Evolutionary conservation across 345 rosid species (phyloP), one percentile per base, ranked within the genome.

Genomic region (Sonneratia caseolaris): DNA sequence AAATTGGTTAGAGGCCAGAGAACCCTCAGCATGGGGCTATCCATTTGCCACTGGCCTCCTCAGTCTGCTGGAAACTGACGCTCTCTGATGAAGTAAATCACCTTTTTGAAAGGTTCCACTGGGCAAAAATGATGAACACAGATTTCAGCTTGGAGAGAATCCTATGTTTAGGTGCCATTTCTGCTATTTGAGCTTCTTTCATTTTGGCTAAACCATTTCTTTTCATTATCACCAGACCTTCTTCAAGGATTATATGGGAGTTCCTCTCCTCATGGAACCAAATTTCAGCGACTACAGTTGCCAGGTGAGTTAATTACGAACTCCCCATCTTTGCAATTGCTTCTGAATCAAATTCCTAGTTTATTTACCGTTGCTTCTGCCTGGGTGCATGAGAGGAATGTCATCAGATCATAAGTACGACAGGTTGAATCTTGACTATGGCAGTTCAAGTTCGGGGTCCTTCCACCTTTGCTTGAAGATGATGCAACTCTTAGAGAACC

Each of bases 241-340:
- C 80, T 89, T 90, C 81, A 87, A 82, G 78, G 91, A 94, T 66
- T 83, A 83, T 80, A 87, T 86, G 97, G 98, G 96, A 56, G 87
- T 91, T 69, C 93, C 98, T 69, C 66, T 90, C 67, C 53, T 87
- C 74, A 91, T 91, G 96, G 95, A 91, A 81, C 98, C 98, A 38
- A 86, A 94, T 85, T 91, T 94, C 81, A 79, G 66, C 32, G 97
- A 94, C 71, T 88, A 88, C 74, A 89, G 96, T 79, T 91, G 96
- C 70, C 97, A 90, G 93, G 97, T 94, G 79, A 57, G 62, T 70
- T n/a, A 1, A 21, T 35, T 35, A 21, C 18, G 32, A 4, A 21
- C 14, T 53, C 15, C 56, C 16, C 56, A 24, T 7, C 22, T 57
- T 8, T n/a, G 18, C 40, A 3, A 65, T 40, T 56, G 2, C 18